phyloP scores from a whole-genome alignment of 805 yeast species.

The Helenozyma rhizophorensis region DNA sequence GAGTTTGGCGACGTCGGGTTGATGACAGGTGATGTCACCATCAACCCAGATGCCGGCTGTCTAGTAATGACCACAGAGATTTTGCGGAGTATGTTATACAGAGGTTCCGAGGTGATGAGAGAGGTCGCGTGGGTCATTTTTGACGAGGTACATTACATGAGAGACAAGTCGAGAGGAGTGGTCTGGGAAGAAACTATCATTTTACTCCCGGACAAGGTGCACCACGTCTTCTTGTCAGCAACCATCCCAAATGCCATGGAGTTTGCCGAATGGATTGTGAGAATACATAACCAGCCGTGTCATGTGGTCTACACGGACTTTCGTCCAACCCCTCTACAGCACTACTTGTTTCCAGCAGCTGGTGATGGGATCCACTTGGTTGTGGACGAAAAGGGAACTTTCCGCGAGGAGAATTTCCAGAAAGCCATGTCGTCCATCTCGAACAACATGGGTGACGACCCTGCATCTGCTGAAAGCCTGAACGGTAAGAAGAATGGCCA shows the following conservation, averaged over 20 bases:
- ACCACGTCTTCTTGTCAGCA: constrained; percentile 89
- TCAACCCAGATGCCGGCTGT: constrained; percentile 97
- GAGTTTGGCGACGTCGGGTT: constrained; percentile 96
- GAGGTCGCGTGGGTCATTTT: constrained; percentile 99
- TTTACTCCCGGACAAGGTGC: constrained; percentile 91
- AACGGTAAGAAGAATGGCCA: constrained; percentile 73
- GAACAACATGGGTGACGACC: constrained; percentile 80
- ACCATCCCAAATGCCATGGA: constrained; percentile 98
- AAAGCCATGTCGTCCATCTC: constrained; percentile 95
- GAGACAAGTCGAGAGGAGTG: constrained; percentile 97
- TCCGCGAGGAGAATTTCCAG: constrained; percentile 96
- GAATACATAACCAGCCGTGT: constrained; percentile 93
- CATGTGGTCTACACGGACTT: constrained; percentile 98
- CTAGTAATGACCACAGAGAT: constrained; percentile 98
- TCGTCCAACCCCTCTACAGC: constrained; percentile 98
- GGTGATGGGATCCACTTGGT: constrained; percentile 98
- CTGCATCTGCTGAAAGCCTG: constrained; percentile 48
- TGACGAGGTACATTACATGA: constrained; percentile 98
- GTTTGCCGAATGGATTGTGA: constrained; percentile 97
- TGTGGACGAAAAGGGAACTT: constrained; percentile 93
- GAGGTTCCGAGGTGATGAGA: constrained; percentile 97
- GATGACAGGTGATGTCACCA: constrained; percentile 99
- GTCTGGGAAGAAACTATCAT: constrained; percentile 99
- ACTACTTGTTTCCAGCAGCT: constrained; percentile 95
- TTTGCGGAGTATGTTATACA: constrained; percentile 90